phyloP scores from a whole-genome alignment of 2,329 filamentous ascomycete genomes.

The Microsporum canis region DNA sequence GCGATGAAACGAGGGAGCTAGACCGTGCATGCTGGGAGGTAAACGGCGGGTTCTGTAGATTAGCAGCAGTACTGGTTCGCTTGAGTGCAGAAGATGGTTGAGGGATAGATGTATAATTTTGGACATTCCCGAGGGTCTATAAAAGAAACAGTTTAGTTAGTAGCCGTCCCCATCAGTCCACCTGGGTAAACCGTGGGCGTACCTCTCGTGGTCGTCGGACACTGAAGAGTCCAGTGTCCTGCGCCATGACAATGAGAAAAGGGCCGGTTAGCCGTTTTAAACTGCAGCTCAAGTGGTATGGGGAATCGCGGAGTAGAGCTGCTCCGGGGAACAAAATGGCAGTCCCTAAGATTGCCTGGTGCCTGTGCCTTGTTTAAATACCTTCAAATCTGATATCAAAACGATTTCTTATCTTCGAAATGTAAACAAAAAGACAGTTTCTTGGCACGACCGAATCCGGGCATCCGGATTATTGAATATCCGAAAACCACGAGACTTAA shows the following conservation, averaged over 20 bases:
- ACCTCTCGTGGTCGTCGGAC: slow-evolving; percentile 87
- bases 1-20: slow-evolving; percentile 76
- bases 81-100: slow-evolving; percentile 91
- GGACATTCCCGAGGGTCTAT: slow-evolving; percentile 72
- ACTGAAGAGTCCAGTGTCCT: slow-evolving; percentile 79
- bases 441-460: not conserved
- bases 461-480: not conserved
- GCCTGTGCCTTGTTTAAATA: not conserved
- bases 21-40: slow-evolving; percentile 67
- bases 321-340: not conserved
- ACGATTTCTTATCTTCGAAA: not conserved
- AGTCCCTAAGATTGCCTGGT: not conserved
- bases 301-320: not conserved
- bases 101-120: slow-evolving; percentile 71
- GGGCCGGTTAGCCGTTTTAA: not conserved
- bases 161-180: no score
- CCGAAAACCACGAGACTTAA: not conserved
- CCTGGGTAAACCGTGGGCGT: slow-evolving; percentile 23
- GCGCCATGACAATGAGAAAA: slow-evolving; percentile 51
- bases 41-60: slow-evolving; percentile 51
- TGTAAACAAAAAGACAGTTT: not conserved
- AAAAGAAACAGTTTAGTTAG: not conserved
- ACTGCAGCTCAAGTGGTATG: not conserved
- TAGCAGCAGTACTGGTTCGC: slow-evolving; percentile 68
- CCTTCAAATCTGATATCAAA: not conserved